phyloP scores from a whole-genome alignment of 2,329 filamentous ascomycete genomes.

The Pleochaeta shiraiana region DNA sequence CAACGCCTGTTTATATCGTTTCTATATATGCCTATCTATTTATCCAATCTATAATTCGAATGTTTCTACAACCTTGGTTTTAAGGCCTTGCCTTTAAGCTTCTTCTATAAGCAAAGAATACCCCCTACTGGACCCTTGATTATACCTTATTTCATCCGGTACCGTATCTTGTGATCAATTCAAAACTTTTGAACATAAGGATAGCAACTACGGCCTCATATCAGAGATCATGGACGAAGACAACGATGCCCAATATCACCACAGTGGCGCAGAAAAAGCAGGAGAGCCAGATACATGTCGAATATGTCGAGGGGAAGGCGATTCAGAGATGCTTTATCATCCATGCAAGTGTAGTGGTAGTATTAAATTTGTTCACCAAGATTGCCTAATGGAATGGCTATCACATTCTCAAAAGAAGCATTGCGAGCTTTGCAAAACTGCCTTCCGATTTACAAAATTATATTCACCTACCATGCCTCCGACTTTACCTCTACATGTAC shows the following conservation, averaged over 20 bases:
- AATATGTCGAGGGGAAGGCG: conserved; percentile 84
- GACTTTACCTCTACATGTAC: conserved; percentile 58
- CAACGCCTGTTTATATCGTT: too few species aligned
- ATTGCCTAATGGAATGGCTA: conserved; percentile 97
- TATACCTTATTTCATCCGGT: too few species aligned
- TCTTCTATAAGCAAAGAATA: too few species aligned
- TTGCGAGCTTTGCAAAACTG: conserved; percentile 97
- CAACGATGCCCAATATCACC: conserved; percentile 21
- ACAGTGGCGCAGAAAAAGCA: conserved; percentile 14
- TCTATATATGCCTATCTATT: too few species aligned
- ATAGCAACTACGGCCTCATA: conserved; percentile 6
- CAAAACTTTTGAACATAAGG: too few species aligned
- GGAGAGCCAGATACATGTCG: conserved; percentile 56
- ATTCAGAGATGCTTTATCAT: conserved; percentile 78
- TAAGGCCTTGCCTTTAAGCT: too few species aligned
- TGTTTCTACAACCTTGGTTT: too few species aligned
- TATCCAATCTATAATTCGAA: too few species aligned
- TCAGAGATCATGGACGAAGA: conserved; percentile 37
- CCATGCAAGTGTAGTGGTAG: conserved; percentile 98
- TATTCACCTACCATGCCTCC: conserved; percentile 90
- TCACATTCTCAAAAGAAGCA: conserved; percentile 99
- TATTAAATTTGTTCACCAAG: conserved; percentile 96
- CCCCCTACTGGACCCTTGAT: too few species aligned
- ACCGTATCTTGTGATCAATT: too few species aligned
- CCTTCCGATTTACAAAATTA: conserved; percentile 94